These are phyloP conservation scores for Aspergillus tubingensis DNA, from an alignment of 2,329 filamentous ascomycete species.

Conservation along the genomic window DNA sequence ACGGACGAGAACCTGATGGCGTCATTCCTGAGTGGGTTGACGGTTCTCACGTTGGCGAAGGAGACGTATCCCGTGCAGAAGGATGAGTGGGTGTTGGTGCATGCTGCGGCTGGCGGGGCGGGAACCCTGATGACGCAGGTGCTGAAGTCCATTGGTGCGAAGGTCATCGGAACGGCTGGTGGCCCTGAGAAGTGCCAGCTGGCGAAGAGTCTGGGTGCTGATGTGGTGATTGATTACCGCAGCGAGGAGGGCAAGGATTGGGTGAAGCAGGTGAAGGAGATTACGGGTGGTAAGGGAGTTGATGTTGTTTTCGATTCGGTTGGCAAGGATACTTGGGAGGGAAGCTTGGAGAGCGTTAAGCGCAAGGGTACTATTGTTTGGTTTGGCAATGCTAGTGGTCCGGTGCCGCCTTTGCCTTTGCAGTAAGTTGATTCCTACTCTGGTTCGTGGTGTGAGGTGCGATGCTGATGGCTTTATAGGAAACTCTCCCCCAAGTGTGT, in stretches of 20 bases:
- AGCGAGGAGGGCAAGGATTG: slow-evolving; percentile 78
- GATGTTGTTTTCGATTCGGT: slow-evolving; percentile 83
- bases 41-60: slow-evolving; percentile 74
- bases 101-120: slow-evolving; percentile 83
- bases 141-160: slow-evolving; percentile 70
- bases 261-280: slow-evolving; percentile 81
- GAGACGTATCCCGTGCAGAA: slow-evolving; percentile 71
- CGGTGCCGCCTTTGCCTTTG: slow-evolving; percentile 69
- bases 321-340: slow-evolving; percentile 81
- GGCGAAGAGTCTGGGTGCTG: slow-evolving; percentile 67
- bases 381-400: slow-evolving; percentile 80
- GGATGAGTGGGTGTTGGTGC: slow-evolving; percentile 80
- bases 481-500: slow-evolving; percentile 71
- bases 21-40: slow-evolving; percentile 76
- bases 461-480: slow-evolving; percentile 19
- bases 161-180: slow-evolving; percentile 76
- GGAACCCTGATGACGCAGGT: slow-evolving; percentile 75
- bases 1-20: slow-evolving; percentile 66
- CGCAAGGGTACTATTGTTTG: slow-evolving; percentile 75
- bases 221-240: slow-evolving; percentile 75
- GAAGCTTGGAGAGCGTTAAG: slow-evolving; percentile 71
- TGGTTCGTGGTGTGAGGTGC: slow-evolving; percentile 3
- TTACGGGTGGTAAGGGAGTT: slow-evolving; percentile 72
- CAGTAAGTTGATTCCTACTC: slow-evolving; percentile 51
- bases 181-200: slow-evolving; percentile 71